A percentile compares a stretch with the other conserved stretches of the same genome.
phyloP scores from a whole-genome alignment of 78 protist species.

The Planoprotostelium fungivorum region DNA sequence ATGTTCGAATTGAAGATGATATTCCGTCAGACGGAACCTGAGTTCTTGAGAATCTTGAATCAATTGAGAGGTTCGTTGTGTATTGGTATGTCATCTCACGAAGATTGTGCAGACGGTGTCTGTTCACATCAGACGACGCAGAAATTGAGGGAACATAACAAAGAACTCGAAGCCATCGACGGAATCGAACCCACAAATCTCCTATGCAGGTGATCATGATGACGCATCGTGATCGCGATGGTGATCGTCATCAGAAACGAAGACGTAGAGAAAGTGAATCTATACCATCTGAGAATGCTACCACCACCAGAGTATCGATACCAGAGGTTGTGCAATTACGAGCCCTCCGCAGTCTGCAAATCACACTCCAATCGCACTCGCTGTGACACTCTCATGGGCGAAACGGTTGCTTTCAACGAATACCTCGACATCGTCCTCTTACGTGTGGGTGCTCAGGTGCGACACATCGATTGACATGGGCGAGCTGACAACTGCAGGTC shows the following conservation, averaged over 20 bases:
- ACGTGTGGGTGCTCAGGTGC: no score
- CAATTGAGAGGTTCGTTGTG: constrained; percentile 24
- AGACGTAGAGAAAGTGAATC: background rate
- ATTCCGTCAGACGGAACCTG: constrained; percentile 39
- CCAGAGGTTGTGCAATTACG: no score
- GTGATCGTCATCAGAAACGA: no score
- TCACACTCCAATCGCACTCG: no score
- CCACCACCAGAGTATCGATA: background rate
- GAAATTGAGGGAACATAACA: background rate
- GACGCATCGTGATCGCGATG: no score
- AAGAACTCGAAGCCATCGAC: background rate
- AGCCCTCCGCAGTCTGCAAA: no score
- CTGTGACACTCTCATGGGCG: no score
- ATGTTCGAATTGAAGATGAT: constrained; percentile 13
- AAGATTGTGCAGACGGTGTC: background rate
- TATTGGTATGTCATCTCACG: background rate
- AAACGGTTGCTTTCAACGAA: no score
- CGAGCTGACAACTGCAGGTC: background rate
- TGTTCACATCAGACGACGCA: background rate
- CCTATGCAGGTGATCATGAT: background rate
- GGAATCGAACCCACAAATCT: constrained; percentile 47
- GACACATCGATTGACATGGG: no score
- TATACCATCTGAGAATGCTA: background rate
- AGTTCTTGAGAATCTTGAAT: constrained; percentile 21
- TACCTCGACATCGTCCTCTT: no score